phyloP scores from a whole-genome alignment of 2,329 filamentous ascomycete species.

The Lomentospora prolificans region DNA sequence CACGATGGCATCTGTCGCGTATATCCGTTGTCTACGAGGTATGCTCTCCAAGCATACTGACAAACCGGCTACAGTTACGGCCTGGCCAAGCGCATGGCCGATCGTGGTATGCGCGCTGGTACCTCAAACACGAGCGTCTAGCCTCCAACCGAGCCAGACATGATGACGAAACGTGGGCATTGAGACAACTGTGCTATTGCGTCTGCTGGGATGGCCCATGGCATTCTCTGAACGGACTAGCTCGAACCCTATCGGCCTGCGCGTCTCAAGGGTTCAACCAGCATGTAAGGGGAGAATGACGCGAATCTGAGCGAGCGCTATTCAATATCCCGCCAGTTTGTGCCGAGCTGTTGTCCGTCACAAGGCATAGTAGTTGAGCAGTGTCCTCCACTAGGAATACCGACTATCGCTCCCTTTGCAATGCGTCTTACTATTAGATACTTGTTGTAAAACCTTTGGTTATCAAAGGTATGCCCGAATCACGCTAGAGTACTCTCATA shows the following conservation, averaged over 20 bases:
- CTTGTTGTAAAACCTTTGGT: too few species aligned
- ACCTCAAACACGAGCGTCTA: background rate
- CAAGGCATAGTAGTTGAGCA: too few species aligned
- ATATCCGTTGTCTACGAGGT: background rate
- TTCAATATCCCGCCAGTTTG: too few species aligned
- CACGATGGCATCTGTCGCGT: background rate
- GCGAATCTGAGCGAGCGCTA: background rate
- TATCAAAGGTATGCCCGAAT: background rate
- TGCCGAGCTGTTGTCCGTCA: too few species aligned
- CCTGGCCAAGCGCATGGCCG: too few species aligned
- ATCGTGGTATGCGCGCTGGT: background rate
- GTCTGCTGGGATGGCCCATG: background rate
- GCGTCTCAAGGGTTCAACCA: background rate
- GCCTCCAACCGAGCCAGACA: too few species aligned
- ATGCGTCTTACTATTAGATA: too few species aligned
- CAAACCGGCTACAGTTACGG: too few species aligned
- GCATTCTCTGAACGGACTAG: background rate
- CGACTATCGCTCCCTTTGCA: too few species aligned
- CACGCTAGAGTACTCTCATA: background rate
- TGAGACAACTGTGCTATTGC: background rate
- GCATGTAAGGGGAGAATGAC: background rate
- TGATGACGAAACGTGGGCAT: background rate
- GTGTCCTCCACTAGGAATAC: too few species aligned
- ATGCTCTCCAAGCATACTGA: too few species aligned
- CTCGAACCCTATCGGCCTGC: background rate